Evolutionary conservation across 2,329 filamentous ascomycete genomes (phyloP), one percentile per base, ranked within the genome.

Genomic region (Xylaria sp.): DNA sequence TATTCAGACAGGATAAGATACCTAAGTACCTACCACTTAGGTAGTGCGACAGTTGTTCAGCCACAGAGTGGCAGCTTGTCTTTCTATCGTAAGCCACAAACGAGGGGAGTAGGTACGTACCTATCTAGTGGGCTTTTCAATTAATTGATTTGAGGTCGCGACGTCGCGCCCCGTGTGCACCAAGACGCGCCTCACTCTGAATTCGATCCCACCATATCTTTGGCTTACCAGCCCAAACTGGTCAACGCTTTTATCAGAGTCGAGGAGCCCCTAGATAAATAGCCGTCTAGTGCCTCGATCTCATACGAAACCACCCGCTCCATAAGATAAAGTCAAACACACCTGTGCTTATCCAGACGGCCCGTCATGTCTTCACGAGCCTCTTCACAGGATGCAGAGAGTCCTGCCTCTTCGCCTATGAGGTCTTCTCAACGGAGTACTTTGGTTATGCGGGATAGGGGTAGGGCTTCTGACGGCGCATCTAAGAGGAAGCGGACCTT

Each of bases 401-500:
- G 67, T 23, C 57, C 65, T 3, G 58, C 48, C 48, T 69, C 70
- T 44, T 62, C 64, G 11, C 61, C 63, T 21, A 51, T 51, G 52
- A 63, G 41, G 19, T 59, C 64, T 23, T 62, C 59, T 52, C 67
- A 58, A 19, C 67, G 68, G 15, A 72, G 56, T 46, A 68, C 65
- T 6, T 58, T 75, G 25, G 71, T 70, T 25, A 66, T 73, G 62
- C 69, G 73, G 49, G 72, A 75, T 51, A 75, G 72, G 54, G 65
- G 68, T 17, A 71, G 70, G 46, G 66, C 33, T 3, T 17, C 49
- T 2, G 68, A 72, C 31, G 65, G 60, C 19, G 19, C 67, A 40
- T 67, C 72, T 9, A 74, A 74, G 60, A 71, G 73, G 49, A 75
- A 75, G 46, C 68, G 73, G 10, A 64, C 66, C 29, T 54, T 70